Evolutionary conservation across 257 asterid species (phyloP), one percentile per base, ranked within the genome.

Genomic region (Forsythia viridissima): DNA sequence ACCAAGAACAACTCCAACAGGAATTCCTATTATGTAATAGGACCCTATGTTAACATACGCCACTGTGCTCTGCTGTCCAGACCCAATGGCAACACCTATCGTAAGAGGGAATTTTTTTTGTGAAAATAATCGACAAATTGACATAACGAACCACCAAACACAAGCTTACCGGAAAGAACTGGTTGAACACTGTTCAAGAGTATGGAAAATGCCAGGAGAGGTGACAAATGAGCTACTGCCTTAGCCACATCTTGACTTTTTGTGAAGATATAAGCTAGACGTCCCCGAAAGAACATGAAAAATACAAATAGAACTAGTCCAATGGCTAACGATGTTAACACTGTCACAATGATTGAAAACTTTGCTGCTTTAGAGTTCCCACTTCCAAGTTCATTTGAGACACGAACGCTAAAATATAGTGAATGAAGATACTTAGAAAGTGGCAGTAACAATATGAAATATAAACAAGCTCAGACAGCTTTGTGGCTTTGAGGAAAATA

Each of bases 41-140:
- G 88, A 84, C 68, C 86, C 91, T 15, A 91, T 24, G 82, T 87
- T 91, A 21, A 91, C 91, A 63, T 85, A 87, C 13, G 90, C 96
- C 3, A 91, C 96, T 5, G 77, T 78, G 79, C 91, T 84, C 77
- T 91, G 96, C 88, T 88, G 81, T 52, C 96, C 96, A 8, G 94
- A 90, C 11, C 96, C 96, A 59, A 89, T 78, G 7, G 94, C 96
- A 77, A 91, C 96, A 48, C 96, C 96, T 91, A 63, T 24, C 13
- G 77, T 16, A 77, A 34, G 24, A 5, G 48, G 16, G 30, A 39
- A 52, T 78, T 66, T 34, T 3, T 18, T 18, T 30, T 30, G 34
- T 30, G 34, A 30, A 30, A 30, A 30, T 30, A 30, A 30, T 30
- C 2, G 34, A 30, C 5, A 44, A 18, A 52, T 16, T 30, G n/a